phyloP scores from a whole-genome alignment of 495 filamentous ascomycete species.

The Pyrenopolyporus hunteri region DNA sequence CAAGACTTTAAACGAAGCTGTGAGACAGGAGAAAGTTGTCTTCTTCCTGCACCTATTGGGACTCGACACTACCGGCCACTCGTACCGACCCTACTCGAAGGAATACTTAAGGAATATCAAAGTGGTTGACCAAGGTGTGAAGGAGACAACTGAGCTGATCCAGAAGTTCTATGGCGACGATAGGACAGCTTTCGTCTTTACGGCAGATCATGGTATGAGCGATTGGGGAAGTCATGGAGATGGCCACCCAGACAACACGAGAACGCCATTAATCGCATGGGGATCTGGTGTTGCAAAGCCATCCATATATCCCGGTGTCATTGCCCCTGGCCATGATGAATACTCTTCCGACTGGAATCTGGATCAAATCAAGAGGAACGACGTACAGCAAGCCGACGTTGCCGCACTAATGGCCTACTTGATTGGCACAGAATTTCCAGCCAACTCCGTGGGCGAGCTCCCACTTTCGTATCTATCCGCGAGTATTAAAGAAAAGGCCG shows the following conservation, averaged over 20 bases:
- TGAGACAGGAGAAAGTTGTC: slow-evolving; percentile 85
- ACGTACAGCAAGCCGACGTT: slow-evolving; percentile 94
- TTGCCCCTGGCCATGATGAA: slow-evolving; percentile 85
- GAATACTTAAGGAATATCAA: slow-evolving; percentile 97
- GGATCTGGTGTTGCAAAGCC: slow-evolving; percentile 90
- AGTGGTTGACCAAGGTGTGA: slow-evolving; percentile 86
- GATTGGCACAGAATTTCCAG: slow-evolving; percentile 87
- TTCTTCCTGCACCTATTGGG: slow-evolving; percentile 98
- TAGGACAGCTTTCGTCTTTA: slow-evolving; percentile 95
- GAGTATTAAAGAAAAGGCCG: slow-evolving; percentile 74
- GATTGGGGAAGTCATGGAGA: slow-evolving; percentile 98
- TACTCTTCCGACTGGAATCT: slow-evolving; percentile 90
- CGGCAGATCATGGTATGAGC: slow-evolving; percentile 98
- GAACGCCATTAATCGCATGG: slow-evolving; percentile 93
- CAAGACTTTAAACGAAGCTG: slow-evolving; percentile 71
- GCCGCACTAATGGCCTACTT: slow-evolving; percentile 97
- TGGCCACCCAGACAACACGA: slow-evolving; percentile 96
- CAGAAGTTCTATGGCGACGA: slow-evolving; percentile 91
- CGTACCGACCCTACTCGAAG: slow-evolving; percentile 86
- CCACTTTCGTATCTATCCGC: slow-evolving; percentile 82
- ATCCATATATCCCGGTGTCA: slow-evolving; percentile 55
- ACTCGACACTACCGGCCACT: slow-evolving; percentile 90
- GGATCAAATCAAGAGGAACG: slow-evolving; percentile 78
- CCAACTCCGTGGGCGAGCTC: slow-evolving; percentile 94
- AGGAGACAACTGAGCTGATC: slow-evolving; percentile 80